These are phyloP conservation scores for Hypoxylon sp. DNA, from an alignment of 2,329 filamentous ascomycete species.

Conservation along the genomic window DNA sequence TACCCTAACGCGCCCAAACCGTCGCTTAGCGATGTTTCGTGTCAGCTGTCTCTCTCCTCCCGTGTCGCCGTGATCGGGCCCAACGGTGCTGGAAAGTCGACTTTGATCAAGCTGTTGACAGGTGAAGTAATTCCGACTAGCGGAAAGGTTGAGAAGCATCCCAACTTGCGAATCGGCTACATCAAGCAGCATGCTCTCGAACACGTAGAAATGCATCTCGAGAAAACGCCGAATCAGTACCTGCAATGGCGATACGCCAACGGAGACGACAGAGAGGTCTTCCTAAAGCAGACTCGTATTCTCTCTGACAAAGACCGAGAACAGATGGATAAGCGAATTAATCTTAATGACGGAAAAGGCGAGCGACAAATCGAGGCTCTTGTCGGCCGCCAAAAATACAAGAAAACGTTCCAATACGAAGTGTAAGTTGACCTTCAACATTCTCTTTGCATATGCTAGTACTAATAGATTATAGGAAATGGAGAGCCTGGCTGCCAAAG, in stretches of 20 bases:
- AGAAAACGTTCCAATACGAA: slow-evolving; percentile 99
- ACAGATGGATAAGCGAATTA: slow-evolving; percentile 92
- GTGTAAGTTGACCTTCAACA: slow-evolving; percentile 66
- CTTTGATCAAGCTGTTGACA: slow-evolving; percentile 95
- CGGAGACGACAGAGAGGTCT: slow-evolving; percentile 95
- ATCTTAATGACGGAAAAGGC: slow-evolving; percentile 85
- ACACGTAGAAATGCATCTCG: slow-evolving; percentile 99
- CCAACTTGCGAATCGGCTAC: slow-evolving; percentile 98
- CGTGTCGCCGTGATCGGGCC: slow-evolving; percentile 96
- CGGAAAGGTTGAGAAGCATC: slow-evolving; percentile 96
- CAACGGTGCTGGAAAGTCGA: slow-evolving; percentile 98
- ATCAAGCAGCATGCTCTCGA: slow-evolving; percentile 99
- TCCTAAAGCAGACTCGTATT: slow-evolving; percentile 96
- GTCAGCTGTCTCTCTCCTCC: slow-evolving; percentile 87
- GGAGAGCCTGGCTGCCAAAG: slow-evolving; percentile 89
- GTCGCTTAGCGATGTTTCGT: slow-evolving; percentile 88
- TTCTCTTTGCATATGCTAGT: background rate
- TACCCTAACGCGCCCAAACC: slow-evolving; percentile 92
- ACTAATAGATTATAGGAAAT: slow-evolving; percentile 74
- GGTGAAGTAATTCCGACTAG: slow-evolving; percentile 86
- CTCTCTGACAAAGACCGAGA: slow-evolving; percentile 85
- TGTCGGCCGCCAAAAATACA: slow-evolving; percentile 97
- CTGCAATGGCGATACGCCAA: slow-evolving; percentile 98
- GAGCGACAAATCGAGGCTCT: slow-evolving; percentile 83
- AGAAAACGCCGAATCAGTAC: slow-evolving; percentile 99